A percentile compares a stretch with the other conserved stretches of the same genome.
These are phyloP conservation scores for Trichopus zeylanicus DNA, from an alignment of 116 monocot species.

Conservation along the genomic window DNA sequence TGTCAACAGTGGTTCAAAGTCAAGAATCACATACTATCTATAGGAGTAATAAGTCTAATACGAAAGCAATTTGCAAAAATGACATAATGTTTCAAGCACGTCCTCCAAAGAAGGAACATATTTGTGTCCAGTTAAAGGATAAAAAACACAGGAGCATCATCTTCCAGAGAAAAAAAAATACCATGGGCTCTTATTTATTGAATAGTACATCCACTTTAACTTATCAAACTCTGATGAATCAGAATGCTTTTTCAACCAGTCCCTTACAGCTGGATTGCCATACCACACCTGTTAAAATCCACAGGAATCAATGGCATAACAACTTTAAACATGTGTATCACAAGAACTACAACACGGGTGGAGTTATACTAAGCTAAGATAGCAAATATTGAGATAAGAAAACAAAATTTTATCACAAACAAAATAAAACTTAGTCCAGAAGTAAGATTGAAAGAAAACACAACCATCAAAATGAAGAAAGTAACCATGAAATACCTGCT, in stretches of 20 bases:
- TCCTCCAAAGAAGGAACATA: background rate
- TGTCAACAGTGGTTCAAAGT: background rate
- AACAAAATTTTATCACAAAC: too few relatives aligned
- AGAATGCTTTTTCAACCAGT: conserved; percentile 73
- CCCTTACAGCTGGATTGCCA: conserved; percentile 57
- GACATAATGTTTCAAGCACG: background rate
- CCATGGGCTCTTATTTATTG: conserved; percentile 96
- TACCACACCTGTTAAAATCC: conserved; percentile 47
- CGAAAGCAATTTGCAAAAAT: background rate
- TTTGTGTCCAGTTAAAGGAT: background rate
- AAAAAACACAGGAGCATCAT: background rate
- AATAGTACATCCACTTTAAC: conserved; percentile 87
- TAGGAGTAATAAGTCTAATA: background rate
- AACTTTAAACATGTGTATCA: background rate
- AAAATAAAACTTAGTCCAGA: too few relatives aligned
- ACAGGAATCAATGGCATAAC: background rate
- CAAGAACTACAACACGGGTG: too few relatives aligned
- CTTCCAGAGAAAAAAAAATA: conserved; percentile 20
- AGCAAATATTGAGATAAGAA: too few relatives aligned
- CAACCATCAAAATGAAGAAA: background rate
- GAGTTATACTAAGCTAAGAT: too few relatives aligned
- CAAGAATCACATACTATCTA: background rate
- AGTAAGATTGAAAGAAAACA: background rate
- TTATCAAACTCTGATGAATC: conserved; percentile 47
- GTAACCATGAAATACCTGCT: conserved; percentile 37